These are phyloP conservation scores for Leucosporidium yakuticum DNA, from an alignment of 768 basidiomycete species.

Conservation along the genomic window DNA sequence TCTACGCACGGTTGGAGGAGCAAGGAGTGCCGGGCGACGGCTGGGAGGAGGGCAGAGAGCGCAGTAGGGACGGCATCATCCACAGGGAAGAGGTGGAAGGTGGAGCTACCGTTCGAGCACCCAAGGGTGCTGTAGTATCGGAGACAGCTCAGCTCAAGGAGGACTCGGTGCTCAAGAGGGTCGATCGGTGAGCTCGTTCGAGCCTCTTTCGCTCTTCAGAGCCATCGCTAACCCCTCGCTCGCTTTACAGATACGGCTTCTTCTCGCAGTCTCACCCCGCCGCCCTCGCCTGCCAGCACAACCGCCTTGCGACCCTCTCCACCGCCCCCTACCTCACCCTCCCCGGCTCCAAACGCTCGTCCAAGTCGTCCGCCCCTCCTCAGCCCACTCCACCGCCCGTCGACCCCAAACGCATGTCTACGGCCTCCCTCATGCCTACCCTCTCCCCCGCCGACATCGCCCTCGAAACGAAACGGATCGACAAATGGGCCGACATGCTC, in stretches of 20 bases:
- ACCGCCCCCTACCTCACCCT: slow-evolving; percentile 56
- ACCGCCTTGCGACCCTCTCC: slow-evolving; percentile 65
- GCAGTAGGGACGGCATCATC: slow-evolving; percentile 61
- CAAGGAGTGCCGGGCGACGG: slow-evolving; percentile 93
- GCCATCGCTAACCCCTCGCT: background rate
- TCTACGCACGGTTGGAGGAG: slow-evolving; percentile 81
- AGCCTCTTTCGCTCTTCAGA: background rate
- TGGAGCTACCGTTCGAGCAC: slow-evolving; percentile 54
- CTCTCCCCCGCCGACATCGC: slow-evolving; percentile 43
- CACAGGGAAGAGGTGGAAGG: slow-evolving; percentile 41
- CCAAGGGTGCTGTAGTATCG: slow-evolving; percentile 40
- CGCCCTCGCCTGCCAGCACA: slow-evolving; percentile 53
- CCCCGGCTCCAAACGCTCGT: slow-evolving; percentile 42
- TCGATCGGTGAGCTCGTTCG: slow-evolving; percentile 53
- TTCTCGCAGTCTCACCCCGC: slow-evolving; percentile 59
- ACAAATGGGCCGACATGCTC: slow-evolving; percentile 89
- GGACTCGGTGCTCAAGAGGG: slow-evolving; percentile 59
- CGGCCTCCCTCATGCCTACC: slow-evolving; percentile 43
- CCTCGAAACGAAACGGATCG: slow-evolving; percentile 70
- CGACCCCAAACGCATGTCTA: slow-evolving; percentile 20
- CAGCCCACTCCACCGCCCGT: slow-evolving; percentile 45
- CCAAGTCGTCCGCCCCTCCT: slow-evolving; percentile 38
- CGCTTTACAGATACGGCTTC: slow-evolving; percentile 73
- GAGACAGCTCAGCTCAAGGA: slow-evolving; percentile 53
- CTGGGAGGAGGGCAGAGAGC: slow-evolving; percentile 86